phyloP scores from a whole-genome alignment of 2,329 filamentous ascomycete genomes.

The Zymoseptoria pseudotritici region DNA sequence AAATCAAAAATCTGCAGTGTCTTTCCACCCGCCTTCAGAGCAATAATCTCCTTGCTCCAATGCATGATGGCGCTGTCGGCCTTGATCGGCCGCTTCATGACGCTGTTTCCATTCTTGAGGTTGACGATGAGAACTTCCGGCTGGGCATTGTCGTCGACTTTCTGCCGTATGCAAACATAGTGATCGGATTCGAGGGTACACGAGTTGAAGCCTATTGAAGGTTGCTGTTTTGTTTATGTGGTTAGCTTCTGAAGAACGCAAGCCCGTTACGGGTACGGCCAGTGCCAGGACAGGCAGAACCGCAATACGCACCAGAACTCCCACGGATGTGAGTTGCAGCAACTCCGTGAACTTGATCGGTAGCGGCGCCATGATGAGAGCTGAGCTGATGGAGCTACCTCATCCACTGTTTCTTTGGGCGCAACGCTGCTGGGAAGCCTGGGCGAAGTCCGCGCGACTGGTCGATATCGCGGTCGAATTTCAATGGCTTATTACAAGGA shows the following conservation, averaged over 20 bases:
- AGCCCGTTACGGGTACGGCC: not conserved
- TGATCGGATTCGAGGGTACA: conserved; percentile 96
- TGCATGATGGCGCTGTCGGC: conserved; percentile 99
- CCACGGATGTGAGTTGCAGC: conserved; percentile 54
- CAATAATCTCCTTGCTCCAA: conserved; percentile 92
- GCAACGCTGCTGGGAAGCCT: conserved; percentile 16
- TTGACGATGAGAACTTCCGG: conserved; percentile 96
- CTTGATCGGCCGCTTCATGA: conserved; percentile 92
- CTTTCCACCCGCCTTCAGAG: conserved; percentile 85
- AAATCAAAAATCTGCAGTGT: conserved; percentile 98
- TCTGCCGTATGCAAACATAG: conserved; percentile 93
- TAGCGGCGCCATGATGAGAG: conserved; percentile 55
- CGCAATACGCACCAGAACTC: conserved; percentile 39
- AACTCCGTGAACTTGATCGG: conserved; percentile 93
- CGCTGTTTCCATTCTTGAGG: conserved; percentile 94
- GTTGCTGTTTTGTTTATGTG: conserved; percentile 40
- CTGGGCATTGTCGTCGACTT: conserved; percentile 73
- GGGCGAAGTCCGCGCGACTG: conserved; percentile 3
- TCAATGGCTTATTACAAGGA: conserved; percentile 8
- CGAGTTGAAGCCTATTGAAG: conserved; percentile 78
- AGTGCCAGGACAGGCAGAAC: not conserved
- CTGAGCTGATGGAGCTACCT: conserved; percentile 14
- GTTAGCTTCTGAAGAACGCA: conserved; percentile 12
- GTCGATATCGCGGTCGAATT: conserved; percentile 10
- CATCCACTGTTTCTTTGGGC: conserved; percentile 21